Evolutionary conservation across 1,284 basidiomycete genomes (phyloP), one percentile per base, ranked within the genome.

Genomic region (Microbotryomycetes sp.): DNA sequence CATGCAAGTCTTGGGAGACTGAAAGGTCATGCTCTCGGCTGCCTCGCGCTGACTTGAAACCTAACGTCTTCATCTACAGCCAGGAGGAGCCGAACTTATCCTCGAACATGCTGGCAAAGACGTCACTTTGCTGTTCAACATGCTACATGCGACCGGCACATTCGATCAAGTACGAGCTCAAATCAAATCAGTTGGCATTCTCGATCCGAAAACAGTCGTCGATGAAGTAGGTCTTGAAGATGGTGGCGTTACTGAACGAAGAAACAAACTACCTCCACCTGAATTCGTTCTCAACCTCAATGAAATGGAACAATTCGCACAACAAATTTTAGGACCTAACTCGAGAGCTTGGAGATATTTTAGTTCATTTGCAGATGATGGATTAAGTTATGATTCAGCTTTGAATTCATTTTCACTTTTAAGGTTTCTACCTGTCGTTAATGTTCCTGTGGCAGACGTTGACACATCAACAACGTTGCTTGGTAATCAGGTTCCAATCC

Each of bases 351-450:
- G 66, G 64, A 59, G 57, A 12, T 65, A 60, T 28, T 65, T 62
- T n/a, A 50, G 49, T 6, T 62, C 50, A 6, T 65, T 48, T 6
- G 60, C 67, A 32, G 72, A 73, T 49, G 72, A 74, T 49, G 71
- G 67, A 22, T 22, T 23, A 23, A 12, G 12, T 19, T 59, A 61
- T 6, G 55, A 62, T 5, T 60, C 57, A 12, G 65, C 58, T 26
- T 50, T 56, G 19, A 79, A 81, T 22, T 86, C 87, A 7, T 93
- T 89, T 75, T 80, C 82, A 53, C 83, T 88, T 29, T 86, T 91
- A 74, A 88, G 87, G 73, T 93, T 94, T 76, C 81, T 84, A 61
- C 84, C 91, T 2, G 82, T 90, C 42, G 84, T 94, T 28, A 83
- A 92, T 78, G 81, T 83, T 26, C 78, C 83, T 7, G 83, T 92